These are phyloP conservation scores for Jaltomata sinuosa DNA, from an alignment of 257 asterid genomes.

Conservation along the genomic window DNA sequence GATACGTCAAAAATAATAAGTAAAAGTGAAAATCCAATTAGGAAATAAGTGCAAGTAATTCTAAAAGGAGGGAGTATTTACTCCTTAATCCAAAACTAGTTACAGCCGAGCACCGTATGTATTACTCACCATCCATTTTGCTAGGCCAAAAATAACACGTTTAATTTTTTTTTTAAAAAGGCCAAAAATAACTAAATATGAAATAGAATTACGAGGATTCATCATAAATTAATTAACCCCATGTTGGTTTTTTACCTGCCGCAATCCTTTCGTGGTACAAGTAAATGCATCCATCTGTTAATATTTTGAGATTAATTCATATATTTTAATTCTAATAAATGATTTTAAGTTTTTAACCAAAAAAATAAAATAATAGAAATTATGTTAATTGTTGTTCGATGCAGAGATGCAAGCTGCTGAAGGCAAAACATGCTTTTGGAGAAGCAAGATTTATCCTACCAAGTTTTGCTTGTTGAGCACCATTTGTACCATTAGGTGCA, in stretches of 20 bases:
- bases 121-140: too few relatives aligned
- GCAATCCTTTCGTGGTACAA: background rate
- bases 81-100: too few relatives aligned
- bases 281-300: background rate
- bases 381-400: background rate
- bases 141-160: too few relatives aligned
- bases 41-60: too few relatives aligned
- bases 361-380: too few relatives aligned
- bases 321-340: background rate
- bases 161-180: too few relatives aligned
- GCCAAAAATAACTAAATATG: background rate
- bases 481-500: background rate
- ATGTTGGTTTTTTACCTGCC: background rate
- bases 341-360: background rate
- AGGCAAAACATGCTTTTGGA: background rate
- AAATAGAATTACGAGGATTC: background rate
- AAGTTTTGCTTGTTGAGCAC: background rate
- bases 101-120: too few relatives aligned
- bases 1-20: too few relatives aligned
- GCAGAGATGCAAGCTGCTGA: background rate
- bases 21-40: too few relatives aligned
- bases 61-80: too few relatives aligned
- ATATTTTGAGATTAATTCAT: background rate
- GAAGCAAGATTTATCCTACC: background rate
- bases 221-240: background rate